Evolutionary conservation across 495 filamentous ascomycete genomes (phyloP).

Genomic region (Massariosphaeria phaeospora): DNA sequence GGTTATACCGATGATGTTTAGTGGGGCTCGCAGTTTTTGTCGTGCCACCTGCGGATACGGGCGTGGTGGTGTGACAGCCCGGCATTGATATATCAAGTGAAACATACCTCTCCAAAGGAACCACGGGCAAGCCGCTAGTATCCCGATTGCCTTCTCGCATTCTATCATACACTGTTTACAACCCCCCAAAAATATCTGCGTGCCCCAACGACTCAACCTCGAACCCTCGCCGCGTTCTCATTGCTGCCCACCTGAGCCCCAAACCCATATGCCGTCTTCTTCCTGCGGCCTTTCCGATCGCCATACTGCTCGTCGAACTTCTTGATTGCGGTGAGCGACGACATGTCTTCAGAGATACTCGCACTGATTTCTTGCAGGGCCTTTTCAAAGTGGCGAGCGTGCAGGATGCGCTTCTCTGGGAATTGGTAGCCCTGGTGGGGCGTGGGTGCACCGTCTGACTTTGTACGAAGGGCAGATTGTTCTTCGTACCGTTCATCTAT

Average conservation of each 20-base stretch:
- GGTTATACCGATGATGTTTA: no score
- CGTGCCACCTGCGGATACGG: no score
- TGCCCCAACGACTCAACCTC: background rate
- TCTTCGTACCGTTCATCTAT: background rate
- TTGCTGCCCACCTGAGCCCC: conserved; percentile 40
- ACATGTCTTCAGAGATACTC: conserved; percentile 93
- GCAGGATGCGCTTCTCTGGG: conserved; percentile 24
- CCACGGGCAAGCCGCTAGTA: no score
- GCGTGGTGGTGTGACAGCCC: no score
- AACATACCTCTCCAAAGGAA: no score
- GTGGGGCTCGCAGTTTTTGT: no score
- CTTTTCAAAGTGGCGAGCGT: conserved; percentile 65
- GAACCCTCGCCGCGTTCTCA: conserved; percentile 35
- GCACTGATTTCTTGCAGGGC: conserved; percentile 87
- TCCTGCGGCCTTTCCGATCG: conserved; percentile 69
- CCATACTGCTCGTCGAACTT: conserved; percentile 98
- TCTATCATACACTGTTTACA: background rate
- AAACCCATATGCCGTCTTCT: conserved; percentile 65
- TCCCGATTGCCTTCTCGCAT: no score
- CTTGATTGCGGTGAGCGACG: conserved; percentile 71
- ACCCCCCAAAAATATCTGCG: background rate
- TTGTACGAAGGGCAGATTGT: background rate
- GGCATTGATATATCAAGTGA: no score
- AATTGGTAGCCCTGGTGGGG: conserved; percentile 22
- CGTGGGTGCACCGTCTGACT: background rate